These are phyloP conservation scores for Atkinsonella hypoxylon DNA, from an alignment of 2,329 filamentous ascomycete species.

Conservation along the genomic window DNA sequence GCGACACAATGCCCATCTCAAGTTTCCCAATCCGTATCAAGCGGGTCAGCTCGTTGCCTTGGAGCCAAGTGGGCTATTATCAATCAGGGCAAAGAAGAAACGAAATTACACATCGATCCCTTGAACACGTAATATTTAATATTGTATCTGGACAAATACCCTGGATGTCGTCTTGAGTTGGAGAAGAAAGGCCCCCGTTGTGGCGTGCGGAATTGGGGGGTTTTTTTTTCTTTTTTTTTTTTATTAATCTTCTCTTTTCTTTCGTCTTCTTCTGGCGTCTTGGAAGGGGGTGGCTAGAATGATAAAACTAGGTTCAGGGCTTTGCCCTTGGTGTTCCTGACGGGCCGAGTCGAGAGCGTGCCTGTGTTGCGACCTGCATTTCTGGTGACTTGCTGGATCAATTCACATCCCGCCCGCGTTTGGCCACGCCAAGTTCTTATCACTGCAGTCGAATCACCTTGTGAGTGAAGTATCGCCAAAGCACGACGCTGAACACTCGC, in stretches of 20 bases:
- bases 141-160: background rate
- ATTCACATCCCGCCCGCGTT: no score
- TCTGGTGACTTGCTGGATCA: no score
- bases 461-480: no score
- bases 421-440: no score
- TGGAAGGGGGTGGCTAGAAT: background rate
- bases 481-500: no score
- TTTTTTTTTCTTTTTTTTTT: no score
- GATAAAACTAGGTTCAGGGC: background rate
- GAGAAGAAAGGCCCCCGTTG: background rate
- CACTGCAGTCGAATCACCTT: no score
- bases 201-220: background rate
- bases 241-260: no score
- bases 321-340: background rate
- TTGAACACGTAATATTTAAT: background rate
- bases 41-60: background rate
- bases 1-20: background rate
- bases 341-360: no score
- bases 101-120: background rate
- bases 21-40: background rate
- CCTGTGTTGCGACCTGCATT: background rate
- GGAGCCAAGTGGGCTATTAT: background rate
- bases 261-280: background rate
- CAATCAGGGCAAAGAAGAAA: background rate
- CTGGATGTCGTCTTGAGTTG: no score